These are phyloP conservation scores for Crotalaria pallida DNA, from an alignment of 306 rosid species.

Conservation along the genomic window DNA sequence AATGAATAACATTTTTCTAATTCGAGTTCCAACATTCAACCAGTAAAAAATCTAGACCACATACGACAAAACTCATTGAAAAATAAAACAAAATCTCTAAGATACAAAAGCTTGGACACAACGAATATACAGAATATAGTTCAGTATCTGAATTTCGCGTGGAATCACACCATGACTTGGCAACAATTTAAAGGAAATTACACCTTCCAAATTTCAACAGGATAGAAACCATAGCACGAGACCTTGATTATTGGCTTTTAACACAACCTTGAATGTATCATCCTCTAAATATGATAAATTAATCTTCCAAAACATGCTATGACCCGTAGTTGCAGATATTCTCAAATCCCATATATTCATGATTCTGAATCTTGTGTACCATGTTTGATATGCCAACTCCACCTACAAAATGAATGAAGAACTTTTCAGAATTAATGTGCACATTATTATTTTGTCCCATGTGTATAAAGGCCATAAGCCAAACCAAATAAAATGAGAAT, in stretches of 20 bases:
- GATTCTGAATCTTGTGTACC: slow-evolving; percentile 39
- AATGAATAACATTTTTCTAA: no score
- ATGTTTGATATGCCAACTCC: slow-evolving; percentile 77
- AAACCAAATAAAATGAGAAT: neutral
- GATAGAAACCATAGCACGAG: no score
- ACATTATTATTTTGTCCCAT: neutral
- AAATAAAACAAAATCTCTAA: no score
- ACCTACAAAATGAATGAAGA: slow-evolving; percentile 37
- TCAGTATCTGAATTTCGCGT: no score
- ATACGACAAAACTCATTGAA: neutral
- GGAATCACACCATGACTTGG: no score
- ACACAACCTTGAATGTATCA: neutral
- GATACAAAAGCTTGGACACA: no score
- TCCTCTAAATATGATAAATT: neutral
- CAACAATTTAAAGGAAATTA: no score
- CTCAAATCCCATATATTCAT: slow-evolving; percentile 87
- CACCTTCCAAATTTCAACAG: no score
- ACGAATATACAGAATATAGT: no score
- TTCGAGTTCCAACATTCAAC: no score
- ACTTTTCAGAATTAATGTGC: slow-evolving; percentile 3
- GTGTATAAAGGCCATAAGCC: neutral
- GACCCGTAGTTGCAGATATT: slow-evolving; percentile 62
- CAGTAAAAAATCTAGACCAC: no score
- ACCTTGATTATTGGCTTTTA: no score
- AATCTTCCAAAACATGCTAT: slow-evolving; percentile 19